Conservation (phyloP, 352 stramenopile species). For the Pythium insidiosum region DNA sequence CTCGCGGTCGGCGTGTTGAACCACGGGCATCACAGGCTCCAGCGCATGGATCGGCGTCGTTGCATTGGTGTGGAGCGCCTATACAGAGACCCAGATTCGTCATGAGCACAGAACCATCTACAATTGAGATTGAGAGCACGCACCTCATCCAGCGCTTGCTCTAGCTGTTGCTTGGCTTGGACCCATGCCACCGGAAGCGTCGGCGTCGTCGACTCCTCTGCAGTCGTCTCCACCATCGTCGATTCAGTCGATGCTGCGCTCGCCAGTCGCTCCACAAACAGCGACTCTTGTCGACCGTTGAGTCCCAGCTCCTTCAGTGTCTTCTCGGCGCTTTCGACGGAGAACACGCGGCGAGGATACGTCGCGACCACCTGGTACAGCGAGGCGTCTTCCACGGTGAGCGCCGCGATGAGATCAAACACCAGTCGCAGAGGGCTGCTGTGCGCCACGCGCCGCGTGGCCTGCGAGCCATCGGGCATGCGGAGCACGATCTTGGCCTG, state of each 20-base stretch:
- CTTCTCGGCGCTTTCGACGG: constrained; percentile 22
- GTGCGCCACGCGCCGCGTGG: constrained; percentile 38
- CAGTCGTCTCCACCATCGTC: constrained; percentile 19
- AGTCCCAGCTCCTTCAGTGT: constrained; percentile 43
- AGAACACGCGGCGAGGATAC: constrained; percentile 57
- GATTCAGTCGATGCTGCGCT: no score
- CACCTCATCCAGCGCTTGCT: constrained; percentile 48
- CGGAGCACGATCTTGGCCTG: constrained; percentile 43
- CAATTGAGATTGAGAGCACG: not conserved
- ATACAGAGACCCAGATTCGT: not conserved
- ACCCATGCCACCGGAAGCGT: constrained; percentile 32
- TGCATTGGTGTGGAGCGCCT: constrained; percentile 24
- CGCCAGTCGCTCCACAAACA: constrained; percentile 45
- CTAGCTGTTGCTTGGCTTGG: constrained; percentile 28
- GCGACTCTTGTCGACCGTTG: constrained; percentile 43
- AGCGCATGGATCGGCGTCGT: constrained; percentile 58
- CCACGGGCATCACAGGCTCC: constrained; percentile 53
- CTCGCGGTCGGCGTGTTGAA: constrained; percentile 23
- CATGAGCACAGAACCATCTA: not conserved
- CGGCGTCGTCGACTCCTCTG: not conserved
- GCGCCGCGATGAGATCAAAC: constrained; percentile 44
- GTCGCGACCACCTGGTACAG: constrained; percentile 46
- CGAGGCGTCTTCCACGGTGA: constrained; percentile 30
- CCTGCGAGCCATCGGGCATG: constrained; percentile 34
- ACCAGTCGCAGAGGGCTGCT: constrained; percentile 20